Percentiles rank a stretch among this genome's conserved stretches.
Evolutionary conservation across 257 asterid species (phyloP).

Genomic region (Petunia axillaris): DNA sequence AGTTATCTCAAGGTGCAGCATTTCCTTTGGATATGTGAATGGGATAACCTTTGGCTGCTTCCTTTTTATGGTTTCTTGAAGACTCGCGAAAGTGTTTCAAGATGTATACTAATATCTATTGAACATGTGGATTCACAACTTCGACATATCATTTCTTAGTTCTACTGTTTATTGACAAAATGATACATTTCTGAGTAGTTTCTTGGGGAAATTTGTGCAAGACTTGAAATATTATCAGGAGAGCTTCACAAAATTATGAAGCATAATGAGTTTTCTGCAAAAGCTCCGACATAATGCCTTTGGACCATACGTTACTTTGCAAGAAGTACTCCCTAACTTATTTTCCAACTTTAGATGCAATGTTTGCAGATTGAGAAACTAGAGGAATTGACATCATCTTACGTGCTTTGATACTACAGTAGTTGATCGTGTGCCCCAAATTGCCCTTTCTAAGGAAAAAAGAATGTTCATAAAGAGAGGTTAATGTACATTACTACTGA

Average conservation of each 20-base stretch:
- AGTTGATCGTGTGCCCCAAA: background rate
- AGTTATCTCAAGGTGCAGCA: background rate
- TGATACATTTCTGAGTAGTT: background rate
- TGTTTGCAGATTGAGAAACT: background rate
- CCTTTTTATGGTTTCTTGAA: constrained; percentile 1
- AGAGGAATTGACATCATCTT: background rate
- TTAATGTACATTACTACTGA: background rate
- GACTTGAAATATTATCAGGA: background rate
- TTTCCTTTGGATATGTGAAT: background rate
- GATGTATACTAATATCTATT: background rate
- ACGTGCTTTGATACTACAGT: background rate
- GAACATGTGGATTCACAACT: background rate
- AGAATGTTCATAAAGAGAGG: background rate
- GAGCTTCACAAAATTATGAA: background rate
- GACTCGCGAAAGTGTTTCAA: background rate
- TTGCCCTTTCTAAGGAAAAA: background rate
- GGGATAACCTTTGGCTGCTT: background rate
- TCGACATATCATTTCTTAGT: background rate
- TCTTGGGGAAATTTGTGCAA: background rate
- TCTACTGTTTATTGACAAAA: background rate
- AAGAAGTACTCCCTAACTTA: too few relatives aligned
- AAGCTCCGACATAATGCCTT: background rate
- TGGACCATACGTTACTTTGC: too few relatives aligned
- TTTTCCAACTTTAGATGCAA: background rate
- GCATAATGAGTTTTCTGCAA: background rate